phyloP scores from a whole-genome alignment of 495 filamentous ascomycete species.

The Penicillium riverlandense region DNA sequence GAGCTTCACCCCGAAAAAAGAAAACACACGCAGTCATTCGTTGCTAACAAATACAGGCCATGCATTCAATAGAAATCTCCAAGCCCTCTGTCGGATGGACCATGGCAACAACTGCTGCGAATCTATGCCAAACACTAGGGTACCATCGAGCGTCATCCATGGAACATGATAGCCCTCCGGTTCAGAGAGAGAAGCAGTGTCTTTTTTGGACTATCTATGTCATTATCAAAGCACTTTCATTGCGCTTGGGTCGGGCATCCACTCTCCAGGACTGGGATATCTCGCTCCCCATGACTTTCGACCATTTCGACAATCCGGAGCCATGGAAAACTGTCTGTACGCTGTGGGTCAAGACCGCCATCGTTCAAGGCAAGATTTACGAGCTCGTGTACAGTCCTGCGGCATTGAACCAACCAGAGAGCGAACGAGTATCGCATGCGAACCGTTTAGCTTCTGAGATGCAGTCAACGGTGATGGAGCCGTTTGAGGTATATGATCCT shows the following conservation, averaged over 20 bases:
- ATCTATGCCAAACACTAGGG: conserved; percentile 56
- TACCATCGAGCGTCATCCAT: conserved; percentile 52
- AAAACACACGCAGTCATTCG: too few species aligned
- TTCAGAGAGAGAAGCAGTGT: conserved; percentile 25
- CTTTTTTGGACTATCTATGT: conserved; percentile 62
- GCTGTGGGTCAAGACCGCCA: conserved; percentile 45
- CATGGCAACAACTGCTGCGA: conserved; percentile 48
- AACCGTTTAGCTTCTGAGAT: conserved; percentile 26
- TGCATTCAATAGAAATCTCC: conserved; percentile 55
- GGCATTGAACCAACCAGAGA: conserved; percentile 42
- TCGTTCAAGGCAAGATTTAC: conserved; percentile 51
- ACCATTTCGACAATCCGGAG: conserved; percentile 12
- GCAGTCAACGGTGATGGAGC: conserved; percentile 22
- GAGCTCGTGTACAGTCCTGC: conserved; percentile 55
- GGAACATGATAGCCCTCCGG: conserved; percentile 32
- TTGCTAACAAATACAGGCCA: conserved; percentile 19
- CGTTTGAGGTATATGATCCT: conserved; percentile 20
- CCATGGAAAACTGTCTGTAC: conserved; percentile 22
- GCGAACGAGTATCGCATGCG: conserved; percentile 32
- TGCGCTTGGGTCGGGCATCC: conserved; percentile 57
- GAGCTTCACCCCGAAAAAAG: conserved; percentile 8
- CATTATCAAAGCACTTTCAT: conserved; percentile 51
- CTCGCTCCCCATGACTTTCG: conserved; percentile 35
- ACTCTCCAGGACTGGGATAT: conserved; percentile 61
- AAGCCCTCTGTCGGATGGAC: conserved; percentile 59